phyloP scores from a whole-genome alignment of 208 protist species.

The Zelonia costaricensis region DNA sequence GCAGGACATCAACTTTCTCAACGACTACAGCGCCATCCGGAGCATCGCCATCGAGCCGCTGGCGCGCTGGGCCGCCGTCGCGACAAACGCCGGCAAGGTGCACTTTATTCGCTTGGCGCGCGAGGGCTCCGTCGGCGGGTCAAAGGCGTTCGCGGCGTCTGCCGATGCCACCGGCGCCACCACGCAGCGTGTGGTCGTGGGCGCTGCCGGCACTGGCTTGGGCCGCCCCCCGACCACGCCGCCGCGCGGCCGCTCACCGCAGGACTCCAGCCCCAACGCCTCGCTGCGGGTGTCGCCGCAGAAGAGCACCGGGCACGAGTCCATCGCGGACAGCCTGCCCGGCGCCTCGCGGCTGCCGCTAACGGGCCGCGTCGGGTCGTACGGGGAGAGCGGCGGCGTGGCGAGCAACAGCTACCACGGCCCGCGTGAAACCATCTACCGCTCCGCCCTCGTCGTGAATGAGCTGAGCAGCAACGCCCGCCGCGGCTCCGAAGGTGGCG shows the following conservation, averaged over 20 bases:
- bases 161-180: neutral
- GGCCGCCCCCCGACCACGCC: no score
- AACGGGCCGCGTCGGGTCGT: constrained; percentile 4
- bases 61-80: constrained; percentile 70
- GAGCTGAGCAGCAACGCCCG: constrained; percentile 37
- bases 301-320: constrained; percentile 5
- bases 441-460: constrained; percentile 60
- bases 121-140: constrained; percentile 30
- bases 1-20: constrained; percentile 76
- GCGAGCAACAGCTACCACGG: constrained; percentile 20
- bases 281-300: constrained; percentile 13
- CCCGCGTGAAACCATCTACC: constrained; percentile 53
- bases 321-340: constrained; percentile 4
- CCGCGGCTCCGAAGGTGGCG: constrained; percentile 10
- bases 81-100: constrained; percentile 80
- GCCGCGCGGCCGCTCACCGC: constrained; percentile 9
- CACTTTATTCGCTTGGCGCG: constrained; percentile 76
- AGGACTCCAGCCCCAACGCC: neutral
- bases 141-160: constrained; percentile 4
- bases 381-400: constrained; percentile 8
- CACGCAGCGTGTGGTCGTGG: neutral
- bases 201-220: neutral
- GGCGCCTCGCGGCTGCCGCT: constrained; percentile 14
- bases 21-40: constrained; percentile 83
- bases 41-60: constrained; percentile 79